These are phyloP conservation scores for Capsella bursapastoris DNA, from an alignment of 345 rosid genomes.

Conservation along the genomic window DNA sequence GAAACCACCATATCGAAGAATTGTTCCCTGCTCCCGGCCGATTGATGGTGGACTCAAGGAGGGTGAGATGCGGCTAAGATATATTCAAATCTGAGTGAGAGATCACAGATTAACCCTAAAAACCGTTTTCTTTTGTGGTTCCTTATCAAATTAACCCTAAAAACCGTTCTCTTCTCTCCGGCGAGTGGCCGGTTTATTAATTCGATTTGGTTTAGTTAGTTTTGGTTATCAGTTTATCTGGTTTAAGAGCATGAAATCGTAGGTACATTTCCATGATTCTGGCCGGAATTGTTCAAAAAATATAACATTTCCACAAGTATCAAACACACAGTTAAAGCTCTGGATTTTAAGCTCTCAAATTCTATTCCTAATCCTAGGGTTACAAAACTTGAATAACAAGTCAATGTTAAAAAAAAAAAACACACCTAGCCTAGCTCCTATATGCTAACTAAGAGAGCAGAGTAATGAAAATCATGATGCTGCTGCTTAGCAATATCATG, in stretches of 20 bases:
- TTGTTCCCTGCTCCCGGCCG: no score
- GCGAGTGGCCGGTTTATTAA: no score
- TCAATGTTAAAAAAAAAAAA: background rate
- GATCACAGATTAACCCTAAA: no score
- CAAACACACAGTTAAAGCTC: background rate
- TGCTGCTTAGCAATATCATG: slow-evolving; percentile 80
- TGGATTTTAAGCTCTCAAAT: no score
- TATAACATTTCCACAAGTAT: no score
- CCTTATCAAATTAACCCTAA: background rate
- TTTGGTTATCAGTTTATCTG: background rate
- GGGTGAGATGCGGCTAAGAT: background rate
- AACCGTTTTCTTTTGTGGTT: background rate
- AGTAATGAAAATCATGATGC: slow-evolving; percentile 73
- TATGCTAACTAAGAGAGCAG: slow-evolving; percentile 52
- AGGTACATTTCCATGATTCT: no score
- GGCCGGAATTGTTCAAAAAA: no score
- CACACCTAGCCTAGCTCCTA: slow-evolving; percentile 15
- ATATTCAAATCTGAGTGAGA: no score
- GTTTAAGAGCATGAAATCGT: background rate
- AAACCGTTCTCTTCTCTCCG: background rate
- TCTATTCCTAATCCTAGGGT: slow-evolving; percentile 22
- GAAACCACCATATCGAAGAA: no score
- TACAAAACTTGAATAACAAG: slow-evolving; percentile 26
- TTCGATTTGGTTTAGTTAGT: background rate
- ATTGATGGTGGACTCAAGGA: background rate